Evolutionary conservation across 2,329 filamentous ascomycete species (phyloP).

Genomic region (Xylaria sp.): DNA sequence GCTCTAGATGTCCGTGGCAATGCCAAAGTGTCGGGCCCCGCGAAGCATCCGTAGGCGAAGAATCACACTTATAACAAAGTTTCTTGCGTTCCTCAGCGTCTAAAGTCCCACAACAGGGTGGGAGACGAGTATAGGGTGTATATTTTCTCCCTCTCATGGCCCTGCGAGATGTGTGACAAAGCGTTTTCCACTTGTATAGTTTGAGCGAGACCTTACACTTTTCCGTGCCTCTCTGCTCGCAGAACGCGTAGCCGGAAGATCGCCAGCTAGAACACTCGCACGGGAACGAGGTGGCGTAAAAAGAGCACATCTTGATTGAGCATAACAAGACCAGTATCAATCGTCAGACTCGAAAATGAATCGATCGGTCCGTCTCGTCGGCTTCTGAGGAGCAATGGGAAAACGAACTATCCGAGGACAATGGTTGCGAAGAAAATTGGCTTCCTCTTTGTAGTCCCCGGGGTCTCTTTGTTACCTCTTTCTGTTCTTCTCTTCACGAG

Average conservation of each 20-base stretch:
- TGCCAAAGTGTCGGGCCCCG: slow-evolving; percentile 7
- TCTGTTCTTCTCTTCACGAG: too few species aligned
- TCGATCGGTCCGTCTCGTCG: too few species aligned
- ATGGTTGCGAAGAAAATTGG: too few species aligned
- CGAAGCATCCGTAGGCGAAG: background rate
- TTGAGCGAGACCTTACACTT: background rate
- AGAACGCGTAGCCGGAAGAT: slow-evolving; percentile 26
- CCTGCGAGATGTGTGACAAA: slow-evolving; percentile 21
- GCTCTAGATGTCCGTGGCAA: slow-evolving; percentile 4
- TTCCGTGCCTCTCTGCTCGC: slow-evolving; percentile 6
- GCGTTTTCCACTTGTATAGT: slow-evolving; percentile 22
- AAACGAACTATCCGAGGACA: too few species aligned
- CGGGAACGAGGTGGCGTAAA: slow-evolving; percentile 13
- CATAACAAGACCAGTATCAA: too few species aligned
- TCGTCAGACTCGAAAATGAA: too few species aligned
- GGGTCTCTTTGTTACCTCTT: too few species aligned
- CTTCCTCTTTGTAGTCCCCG: too few species aligned
- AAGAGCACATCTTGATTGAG: slow-evolving; percentile 6
- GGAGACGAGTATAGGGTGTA: background rate
- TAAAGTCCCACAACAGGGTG: slow-evolving; percentile 11
- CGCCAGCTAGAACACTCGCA: slow-evolving; percentile 24
- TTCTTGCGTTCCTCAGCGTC: background rate
- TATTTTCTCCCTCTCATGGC: slow-evolving; percentile 5
- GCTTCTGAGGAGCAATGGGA: too few species aligned
- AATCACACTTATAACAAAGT: slow-evolving; percentile 28